Percentiles rank a stretch among this genome's conserved stretches.
Evolutionary conservation across 768 basidiomycete species (phyloP).

Genomic region (Lepiota brunneoincarnata): DNA sequence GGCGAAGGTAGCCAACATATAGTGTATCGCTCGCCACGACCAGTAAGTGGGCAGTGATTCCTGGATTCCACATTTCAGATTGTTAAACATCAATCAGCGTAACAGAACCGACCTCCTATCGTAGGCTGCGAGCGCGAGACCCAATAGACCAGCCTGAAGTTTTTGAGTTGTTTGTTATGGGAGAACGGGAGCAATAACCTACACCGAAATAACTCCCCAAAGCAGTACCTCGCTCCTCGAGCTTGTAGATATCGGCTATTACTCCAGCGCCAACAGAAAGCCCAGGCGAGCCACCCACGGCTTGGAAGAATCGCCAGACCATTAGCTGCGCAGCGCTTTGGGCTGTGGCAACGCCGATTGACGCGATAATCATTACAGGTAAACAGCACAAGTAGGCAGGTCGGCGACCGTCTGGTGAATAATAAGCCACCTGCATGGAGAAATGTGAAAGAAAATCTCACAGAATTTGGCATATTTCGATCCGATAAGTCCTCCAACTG

Average conservation of each 20-base stretch:
- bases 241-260: constrained; percentile 63
- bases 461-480: constrained; percentile 38
- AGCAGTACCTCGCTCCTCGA: constrained; percentile 59
- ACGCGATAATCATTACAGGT: constrained; percentile 57
- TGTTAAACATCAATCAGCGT: neutral
- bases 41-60: constrained; percentile 51
- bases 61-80: constrained; percentile 23
- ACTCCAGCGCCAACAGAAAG: constrained; percentile 55
- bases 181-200: constrained; percentile 11
- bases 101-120: constrained; percentile 42
- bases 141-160: constrained; percentile 48
- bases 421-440: neutral
- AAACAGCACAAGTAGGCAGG: constrained; percentile 56
- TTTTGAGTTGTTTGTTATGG: neutral
- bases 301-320: constrained; percentile 63
- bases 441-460: constrained; percentile 15
- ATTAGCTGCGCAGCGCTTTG: constrained; percentile 45
- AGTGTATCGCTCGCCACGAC: constrained; percentile 67
- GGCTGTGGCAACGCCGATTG: constrained; percentile 55
- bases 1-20: constrained; percentile 37
- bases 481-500: constrained; percentile 29
- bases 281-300: constrained; percentile 58
- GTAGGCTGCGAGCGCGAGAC: constrained; percentile 61
- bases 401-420: constrained; percentile 57
- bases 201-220: constrained; percentile 61